Conservation (phyloP, 768 basidiomycete genomes). For the Boletus rubescentipes region DNA sequence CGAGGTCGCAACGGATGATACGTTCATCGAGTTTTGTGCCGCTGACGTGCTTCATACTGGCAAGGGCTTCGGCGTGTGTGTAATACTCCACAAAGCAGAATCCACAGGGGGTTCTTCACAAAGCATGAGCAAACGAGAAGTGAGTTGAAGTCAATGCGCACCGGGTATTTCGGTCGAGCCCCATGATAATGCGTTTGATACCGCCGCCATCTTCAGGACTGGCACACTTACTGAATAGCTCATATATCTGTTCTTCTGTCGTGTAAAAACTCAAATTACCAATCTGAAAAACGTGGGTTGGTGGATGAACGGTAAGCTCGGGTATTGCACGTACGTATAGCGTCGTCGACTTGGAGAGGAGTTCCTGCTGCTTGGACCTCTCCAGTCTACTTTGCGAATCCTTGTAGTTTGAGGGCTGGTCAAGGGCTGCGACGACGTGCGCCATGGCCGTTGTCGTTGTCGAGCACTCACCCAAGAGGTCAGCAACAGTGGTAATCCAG, state of each 20-base stretch:
- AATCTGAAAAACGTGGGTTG: slow-evolving; percentile 47
- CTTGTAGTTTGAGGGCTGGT: slow-evolving; percentile 96
- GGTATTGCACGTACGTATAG: slow-evolving; percentile 71
- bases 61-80: slow-evolving; percentile 89
- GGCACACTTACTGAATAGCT: slow-evolving; percentile 88
- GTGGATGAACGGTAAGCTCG: slow-evolving; percentile 18
- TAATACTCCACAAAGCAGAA: slow-evolving; percentile 98
- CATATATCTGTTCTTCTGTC: slow-evolving; percentile 95
- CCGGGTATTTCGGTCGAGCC: slow-evolving; percentile 88
- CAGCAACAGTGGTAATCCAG: not conserved
- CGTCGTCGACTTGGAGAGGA: slow-evolving; percentile 83
- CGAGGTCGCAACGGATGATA: slow-evolving; percentile 96
- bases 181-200: slow-evolving; percentile 94
- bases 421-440: slow-evolving; percentile 79
- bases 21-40: slow-evolving; percentile 99
- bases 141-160: slow-evolving; percentile 29
- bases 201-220: slow-evolving; percentile 85
- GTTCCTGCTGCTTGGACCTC: slow-evolving; percentile 71
- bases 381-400: slow-evolving; percentile 87
- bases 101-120: slow-evolving; percentile 79
- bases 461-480: not conserved
- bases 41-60: slow-evolving; percentile 89
- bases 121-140: slow-evolving; percentile 9
- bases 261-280: slow-evolving; percentile 94
- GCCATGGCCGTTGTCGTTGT: slow-evolving; percentile 54